phyloP scores from a whole-genome alignment of 1,139 yeast genomes.

The Yamadazyma diospyri region DNA sequence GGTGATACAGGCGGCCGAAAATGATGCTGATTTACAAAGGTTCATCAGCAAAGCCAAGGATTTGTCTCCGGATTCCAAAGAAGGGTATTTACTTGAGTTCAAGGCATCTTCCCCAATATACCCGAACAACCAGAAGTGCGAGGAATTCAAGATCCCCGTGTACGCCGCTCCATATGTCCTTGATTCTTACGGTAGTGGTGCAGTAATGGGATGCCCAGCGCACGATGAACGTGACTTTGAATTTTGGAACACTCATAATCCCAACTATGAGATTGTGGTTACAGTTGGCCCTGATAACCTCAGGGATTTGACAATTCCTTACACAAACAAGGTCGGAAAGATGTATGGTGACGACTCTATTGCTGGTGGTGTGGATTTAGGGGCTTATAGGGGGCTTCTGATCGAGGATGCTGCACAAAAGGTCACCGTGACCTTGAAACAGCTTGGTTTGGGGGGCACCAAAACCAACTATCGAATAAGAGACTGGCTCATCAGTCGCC shows the following conservation, averaged over 20 bases:
- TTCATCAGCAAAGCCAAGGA: slow-evolving; percentile 38
- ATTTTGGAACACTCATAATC: slow-evolving; percentile 70
- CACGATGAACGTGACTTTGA: slow-evolving; percentile 82
- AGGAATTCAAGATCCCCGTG: slow-evolving; percentile 52
- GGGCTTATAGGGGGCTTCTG: slow-evolving; percentile 48
- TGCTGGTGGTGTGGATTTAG: slow-evolving; percentile 35
- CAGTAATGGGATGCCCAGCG: slow-evolving; percentile 98
- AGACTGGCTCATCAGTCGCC: slow-evolving; percentile 94
- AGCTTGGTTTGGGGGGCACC: slow-evolving; percentile 37
- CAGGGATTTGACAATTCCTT: slow-evolving; percentile 31
- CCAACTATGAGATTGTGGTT: slow-evolving; percentile 35
- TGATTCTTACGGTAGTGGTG: slow-evolving; percentile 80
- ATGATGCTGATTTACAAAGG: slow-evolving; percentile 35
- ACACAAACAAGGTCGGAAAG: slow-evolving; percentile 48
- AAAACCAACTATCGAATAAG: slow-evolving; percentile 63
- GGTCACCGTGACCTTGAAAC: slow-evolving; percentile 43
- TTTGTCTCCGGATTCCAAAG: slow-evolving; percentile 51
- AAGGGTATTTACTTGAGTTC: slow-evolving; percentile 50
- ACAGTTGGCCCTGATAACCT: slow-evolving; percentile 40
- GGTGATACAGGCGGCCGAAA: slow-evolving; percentile 31
- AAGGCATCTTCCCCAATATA: slow-evolving; percentile 62
- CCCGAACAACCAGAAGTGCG: slow-evolving; percentile 16
- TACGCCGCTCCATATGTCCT: slow-evolving; percentile 90
- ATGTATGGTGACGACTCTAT: slow-evolving; percentile 37
- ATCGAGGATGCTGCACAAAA: slow-evolving; percentile 48